A percentile compares a stretch with the other conserved stretches of the same genome.
phyloP scores from a whole-genome alignment of 176 grass and related monocot species.

The Elymus sibiricus region DNA sequence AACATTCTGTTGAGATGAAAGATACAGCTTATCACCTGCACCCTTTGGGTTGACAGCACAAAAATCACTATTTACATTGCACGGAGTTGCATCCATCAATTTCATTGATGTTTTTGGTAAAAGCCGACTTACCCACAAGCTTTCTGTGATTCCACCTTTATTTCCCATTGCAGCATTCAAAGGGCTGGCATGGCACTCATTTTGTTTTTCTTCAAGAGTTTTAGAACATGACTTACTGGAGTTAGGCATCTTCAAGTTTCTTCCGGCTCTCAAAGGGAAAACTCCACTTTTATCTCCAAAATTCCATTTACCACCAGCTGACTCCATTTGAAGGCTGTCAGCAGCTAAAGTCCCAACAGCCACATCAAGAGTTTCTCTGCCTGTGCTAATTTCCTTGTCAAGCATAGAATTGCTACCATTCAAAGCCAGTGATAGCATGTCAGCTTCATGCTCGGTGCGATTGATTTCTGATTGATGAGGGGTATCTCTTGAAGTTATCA shows the following conservation, averaged over 20 bases:
- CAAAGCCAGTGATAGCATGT: conserved; percentile 20
- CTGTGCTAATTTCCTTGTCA: conserved; percentile 8
- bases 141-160: conserved; percentile 42
- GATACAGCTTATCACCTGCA: conserved; percentile 20
- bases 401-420: background rate
- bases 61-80: conserved; percentile 42
- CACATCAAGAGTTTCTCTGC: conserved; percentile 30
- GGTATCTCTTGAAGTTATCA: conserved; percentile 34
- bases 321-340: conserved; percentile 23
- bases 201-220: conserved; percentile 40
- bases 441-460: conserved; percentile 9
- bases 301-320: conserved; percentile 20
- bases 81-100: conserved; percentile 36
- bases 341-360: conserved; percentile 2
- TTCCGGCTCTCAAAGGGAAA: conserved; percentile 20
- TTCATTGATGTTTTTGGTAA: conserved; percentile 54
- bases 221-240: conserved; percentile 36
- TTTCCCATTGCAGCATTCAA: conserved; percentile 26
- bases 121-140: conserved; percentile 77
- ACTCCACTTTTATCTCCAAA: conserved; percentile 28
- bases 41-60: conserved; percentile 30
- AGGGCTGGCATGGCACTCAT: conserved; percentile 19
- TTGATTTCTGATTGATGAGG: conserved; percentile 48
- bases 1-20: conserved; percentile 14
- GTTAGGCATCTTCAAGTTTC: conserved; percentile 30